A percentile compares a stretch with the other conserved stretches of the same genome.
phyloP scores from a whole-genome alignment of 2,329 filamentous ascomycete genomes.

The Aureobasidium sp. region DNA sequence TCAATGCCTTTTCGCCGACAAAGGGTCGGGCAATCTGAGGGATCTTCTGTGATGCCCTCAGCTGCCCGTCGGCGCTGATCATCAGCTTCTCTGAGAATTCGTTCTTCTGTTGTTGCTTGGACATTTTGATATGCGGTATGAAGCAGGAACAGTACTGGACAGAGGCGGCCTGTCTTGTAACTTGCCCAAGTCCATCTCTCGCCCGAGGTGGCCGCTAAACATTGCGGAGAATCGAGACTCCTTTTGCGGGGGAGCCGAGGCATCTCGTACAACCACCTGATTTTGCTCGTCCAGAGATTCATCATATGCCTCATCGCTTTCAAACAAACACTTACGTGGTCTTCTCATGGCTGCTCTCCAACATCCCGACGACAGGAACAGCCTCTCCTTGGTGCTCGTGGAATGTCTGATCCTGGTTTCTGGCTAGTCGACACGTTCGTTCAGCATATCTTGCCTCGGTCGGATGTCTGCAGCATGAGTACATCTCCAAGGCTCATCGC shows the following conservation, averaged over 20 bases:
- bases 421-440: not conserved
- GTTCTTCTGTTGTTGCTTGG: constrained; percentile 27
- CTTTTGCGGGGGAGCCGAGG: constrained; percentile 8
- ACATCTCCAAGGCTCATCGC: not conserved
- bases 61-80: constrained; percentile 22
- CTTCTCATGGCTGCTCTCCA: no score
- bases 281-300: not conserved
- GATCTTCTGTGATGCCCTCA: constrained; percentile 46
- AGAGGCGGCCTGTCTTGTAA: not conserved
- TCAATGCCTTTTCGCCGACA: constrained; percentile 77
- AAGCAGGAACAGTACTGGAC: not conserved
- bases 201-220: not conserved
- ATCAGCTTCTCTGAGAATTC: constrained; percentile 26
- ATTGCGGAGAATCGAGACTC: not conserved
- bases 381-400: no score
- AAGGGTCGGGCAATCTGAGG: constrained; percentile 50
- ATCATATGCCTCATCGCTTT: not conserved
- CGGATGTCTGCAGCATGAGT: not conserved
- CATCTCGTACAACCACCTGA: not conserved
- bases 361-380: not conserved
- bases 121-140: constrained; percentile 20
- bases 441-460: not conserved
- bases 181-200: not conserved
- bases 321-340: no score
- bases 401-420: not conserved